These are phyloP conservation scores for Plectranthus barbatus DNA, from an alignment of 257 asterid genomes.

Conservation along the genomic window DNA sequence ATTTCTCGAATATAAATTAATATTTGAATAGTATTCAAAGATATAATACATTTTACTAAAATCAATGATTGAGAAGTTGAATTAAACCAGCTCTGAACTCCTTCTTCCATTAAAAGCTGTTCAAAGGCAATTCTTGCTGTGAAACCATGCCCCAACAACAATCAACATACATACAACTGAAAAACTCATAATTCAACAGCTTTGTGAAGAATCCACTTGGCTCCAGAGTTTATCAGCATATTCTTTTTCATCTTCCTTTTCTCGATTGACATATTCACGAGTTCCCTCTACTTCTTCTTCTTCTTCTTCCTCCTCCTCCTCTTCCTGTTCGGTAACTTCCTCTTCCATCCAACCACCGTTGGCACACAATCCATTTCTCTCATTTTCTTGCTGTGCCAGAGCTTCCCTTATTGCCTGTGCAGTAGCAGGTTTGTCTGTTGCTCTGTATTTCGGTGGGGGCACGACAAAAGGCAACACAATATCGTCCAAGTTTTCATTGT, in stretches of 20 bases:
- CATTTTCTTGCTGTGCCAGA: slow-evolving; percentile 24
- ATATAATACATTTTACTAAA: too few species aligned
- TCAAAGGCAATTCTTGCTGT: too few species aligned
- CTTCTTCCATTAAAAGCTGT: too few species aligned
- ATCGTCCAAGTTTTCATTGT: slow-evolving; percentile 44
- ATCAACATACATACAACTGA: not conserved
- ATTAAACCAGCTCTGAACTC: not conserved
- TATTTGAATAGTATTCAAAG: too few species aligned
- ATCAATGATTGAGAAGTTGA: too few species aligned
- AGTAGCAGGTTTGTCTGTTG: slow-evolving; percentile 63
- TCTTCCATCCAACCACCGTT: slow-evolving; percentile 26
- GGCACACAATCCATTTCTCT: slow-evolving; percentile 19
- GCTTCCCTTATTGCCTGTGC: slow-evolving; percentile 75
- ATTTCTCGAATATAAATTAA: too few species aligned
- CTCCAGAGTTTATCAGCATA: slow-evolving; percentile 78
- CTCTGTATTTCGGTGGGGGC: slow-evolving; percentile 72
- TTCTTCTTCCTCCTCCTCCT: too few species aligned
- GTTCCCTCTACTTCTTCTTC: slow-evolving; percentile 39
- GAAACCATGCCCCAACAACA: not conserved
- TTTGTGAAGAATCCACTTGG: slow-evolving; percentile 44
- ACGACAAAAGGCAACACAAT: slow-evolving; percentile 61
- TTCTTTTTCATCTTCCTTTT: slow-evolving; percentile 72
- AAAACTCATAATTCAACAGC: slow-evolving; percentile 3
- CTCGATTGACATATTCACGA: slow-evolving; percentile 22
- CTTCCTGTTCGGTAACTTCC: slow-evolving; percentile 46